Evolutionary conservation across 78 protist genomes (phyloP).

Genomic region (Acrasis kona): DNA sequence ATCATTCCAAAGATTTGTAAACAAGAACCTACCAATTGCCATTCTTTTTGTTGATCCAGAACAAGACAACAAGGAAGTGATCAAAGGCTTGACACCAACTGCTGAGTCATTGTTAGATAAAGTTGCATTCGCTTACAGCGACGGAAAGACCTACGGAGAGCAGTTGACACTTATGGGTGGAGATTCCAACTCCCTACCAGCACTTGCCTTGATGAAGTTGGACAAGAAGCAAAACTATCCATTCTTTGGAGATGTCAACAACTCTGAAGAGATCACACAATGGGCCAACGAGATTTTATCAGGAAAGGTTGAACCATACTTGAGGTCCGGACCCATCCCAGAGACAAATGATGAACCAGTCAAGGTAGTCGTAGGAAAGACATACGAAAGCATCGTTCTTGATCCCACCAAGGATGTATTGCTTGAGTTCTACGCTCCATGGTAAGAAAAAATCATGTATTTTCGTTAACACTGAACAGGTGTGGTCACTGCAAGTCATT

Average conservation of each 20-base stretch:
- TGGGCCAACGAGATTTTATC: background rate
- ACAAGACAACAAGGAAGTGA: background rate
- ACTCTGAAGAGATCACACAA: background rate
- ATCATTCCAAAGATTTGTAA: background rate
- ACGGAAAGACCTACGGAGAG: background rate
- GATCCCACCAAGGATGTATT: conserved; percentile 63
- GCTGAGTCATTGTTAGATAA: background rate
- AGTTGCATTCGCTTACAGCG: background rate
- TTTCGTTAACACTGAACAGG: no score
- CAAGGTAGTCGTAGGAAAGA: conserved; percentile 46
- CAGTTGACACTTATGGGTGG: background rate
- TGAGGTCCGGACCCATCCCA: background rate
- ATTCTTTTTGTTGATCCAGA: background rate
- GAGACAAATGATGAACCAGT: conserved; percentile 21
- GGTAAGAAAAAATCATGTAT: no score
- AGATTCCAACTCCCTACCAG: background rate
- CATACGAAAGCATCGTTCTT: conserved; percentile 34
- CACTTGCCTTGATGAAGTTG: background rate
- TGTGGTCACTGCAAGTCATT: conserved; percentile 48
- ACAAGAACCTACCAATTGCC: background rate
- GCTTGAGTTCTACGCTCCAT: conserved; percentile 80
- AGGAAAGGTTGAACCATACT: background rate
- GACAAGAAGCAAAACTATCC: background rate
- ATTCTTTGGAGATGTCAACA: background rate
- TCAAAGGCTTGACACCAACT: background rate